These are phyloP conservation scores for Lathyrus oleraceus DNA, from an alignment of 306 rosid genomes.

Conservation along the genomic window DNA sequence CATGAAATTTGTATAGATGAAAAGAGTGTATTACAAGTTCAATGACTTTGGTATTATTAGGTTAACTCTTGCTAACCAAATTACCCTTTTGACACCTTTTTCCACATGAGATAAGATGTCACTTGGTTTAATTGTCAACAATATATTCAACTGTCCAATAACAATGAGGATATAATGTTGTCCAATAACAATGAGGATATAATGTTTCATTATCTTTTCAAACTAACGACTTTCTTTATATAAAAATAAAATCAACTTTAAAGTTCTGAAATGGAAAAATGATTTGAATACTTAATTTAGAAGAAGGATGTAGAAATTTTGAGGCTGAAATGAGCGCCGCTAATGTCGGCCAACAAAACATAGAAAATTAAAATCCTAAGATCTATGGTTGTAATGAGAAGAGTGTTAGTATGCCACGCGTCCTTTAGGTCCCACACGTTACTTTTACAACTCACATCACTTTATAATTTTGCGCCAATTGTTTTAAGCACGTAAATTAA, in stretches of 20 bases:
- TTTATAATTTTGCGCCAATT: neutral
- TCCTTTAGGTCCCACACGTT: neutral
- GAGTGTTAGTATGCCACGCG: constrained; percentile 18
- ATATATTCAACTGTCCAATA: neutral
- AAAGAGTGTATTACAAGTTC: neutral
- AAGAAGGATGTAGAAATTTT: too few species aligned
- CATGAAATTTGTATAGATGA: neutral
- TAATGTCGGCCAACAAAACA: constrained; percentile 36
- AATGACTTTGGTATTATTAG: neutral
- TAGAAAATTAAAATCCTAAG: neutral
- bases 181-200: too few species aligned
- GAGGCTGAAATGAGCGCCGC: neutral
- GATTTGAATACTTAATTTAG: neutral
- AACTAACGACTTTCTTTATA: too few species aligned
- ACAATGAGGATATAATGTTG: too few species aligned
- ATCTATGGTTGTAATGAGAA: neutral
- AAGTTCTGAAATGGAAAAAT: neutral
- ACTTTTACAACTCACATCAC: constrained; percentile 1
- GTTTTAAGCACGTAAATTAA: constrained; percentile 7
- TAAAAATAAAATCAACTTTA: neutral
- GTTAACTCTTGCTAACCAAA: neutral
- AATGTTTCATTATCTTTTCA: neutral
- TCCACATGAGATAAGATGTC: neutral
- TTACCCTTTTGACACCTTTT: neutral
- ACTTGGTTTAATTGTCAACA: neutral